Percentiles rank a stretch among this genome's conserved stretches.
phyloP scores from a whole-genome alignment of 768 basidiomycete genomes.

The Fomitopsis serialis region DNA sequence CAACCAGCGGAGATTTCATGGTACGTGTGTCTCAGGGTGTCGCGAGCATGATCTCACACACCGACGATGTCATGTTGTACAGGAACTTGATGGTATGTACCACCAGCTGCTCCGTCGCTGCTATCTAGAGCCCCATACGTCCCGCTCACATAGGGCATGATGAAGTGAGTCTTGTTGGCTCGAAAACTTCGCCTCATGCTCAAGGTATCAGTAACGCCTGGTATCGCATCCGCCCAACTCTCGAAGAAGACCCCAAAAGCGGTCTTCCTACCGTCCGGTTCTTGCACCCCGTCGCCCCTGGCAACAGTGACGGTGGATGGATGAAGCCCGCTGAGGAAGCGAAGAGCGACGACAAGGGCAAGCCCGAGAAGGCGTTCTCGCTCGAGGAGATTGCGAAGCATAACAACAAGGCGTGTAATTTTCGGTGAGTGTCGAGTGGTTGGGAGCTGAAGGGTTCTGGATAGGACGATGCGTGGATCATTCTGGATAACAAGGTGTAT shows the following conservation, averaged over 20 bases:
- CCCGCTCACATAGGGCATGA: slow-evolving; percentile 18
- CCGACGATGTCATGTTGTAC: not conserved
- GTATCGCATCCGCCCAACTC: slow-evolving; percentile 12
- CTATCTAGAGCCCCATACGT: too few relatives aligned
- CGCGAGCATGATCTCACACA: not conserved
- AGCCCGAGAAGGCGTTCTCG: slow-evolving; percentile 16
- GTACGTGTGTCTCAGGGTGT: slow-evolving; percentile 4
- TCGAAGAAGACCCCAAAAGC: slow-evolving; percentile 6
- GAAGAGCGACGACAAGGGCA: not conserved
- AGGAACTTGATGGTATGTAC: slow-evolving; percentile 14
- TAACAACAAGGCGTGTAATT: slow-evolving; percentile 24
- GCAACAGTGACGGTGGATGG: slow-evolving; percentile 15
- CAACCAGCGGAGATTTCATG: slow-evolving; percentile 10
- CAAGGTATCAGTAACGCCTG: slow-evolving; percentile 19
- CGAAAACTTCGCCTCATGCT: too few relatives aligned
- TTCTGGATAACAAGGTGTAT: slow-evolving; percentile 13
- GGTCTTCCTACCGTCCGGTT: slow-evolving; percentile 3
- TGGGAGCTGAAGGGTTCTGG: too few relatives aligned
- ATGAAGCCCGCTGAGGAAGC: slow-evolving; percentile 10
- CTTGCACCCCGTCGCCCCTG: slow-evolving; percentile 13
- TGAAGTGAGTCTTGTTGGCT: slow-evolving; percentile 12
- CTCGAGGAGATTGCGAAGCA: slow-evolving; percentile 39
- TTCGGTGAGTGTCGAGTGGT: too few relatives aligned
- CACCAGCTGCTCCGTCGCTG: not conserved
- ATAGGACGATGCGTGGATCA: slow-evolving; percentile 32